phyloP scores from a whole-genome alignment of 306 rosid genomes.

The Styphnolobium japonicum region DNA sequence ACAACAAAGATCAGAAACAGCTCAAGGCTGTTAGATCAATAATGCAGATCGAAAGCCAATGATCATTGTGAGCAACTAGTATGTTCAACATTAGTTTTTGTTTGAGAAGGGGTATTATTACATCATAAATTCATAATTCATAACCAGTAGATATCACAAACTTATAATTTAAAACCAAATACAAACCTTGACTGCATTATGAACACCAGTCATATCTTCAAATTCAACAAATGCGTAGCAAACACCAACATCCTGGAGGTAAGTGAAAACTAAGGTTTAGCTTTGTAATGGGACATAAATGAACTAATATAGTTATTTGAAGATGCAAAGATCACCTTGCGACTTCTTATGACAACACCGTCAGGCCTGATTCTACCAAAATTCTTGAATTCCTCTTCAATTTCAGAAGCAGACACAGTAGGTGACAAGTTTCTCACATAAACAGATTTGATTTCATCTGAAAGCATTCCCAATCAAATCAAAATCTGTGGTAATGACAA shows the following conservation, averaged over 20 bases:
- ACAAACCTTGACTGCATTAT: slow-evolving; percentile 75
- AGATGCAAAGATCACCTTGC: slow-evolving; percentile 49
- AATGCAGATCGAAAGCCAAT: background rate
- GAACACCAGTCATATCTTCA: slow-evolving; percentile 68
- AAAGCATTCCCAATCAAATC: slow-evolving; percentile 9
- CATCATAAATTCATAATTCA: background rate
- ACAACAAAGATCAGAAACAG: background rate
- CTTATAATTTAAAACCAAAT: background rate
- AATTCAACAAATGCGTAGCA: slow-evolving; percentile 89
- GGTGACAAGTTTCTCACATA: slow-evolving; percentile 75
- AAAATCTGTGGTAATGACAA: background rate
- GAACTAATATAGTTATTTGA: background rate
- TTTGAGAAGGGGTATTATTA: background rate
- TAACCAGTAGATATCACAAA: background rate
- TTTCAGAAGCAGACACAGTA: slow-evolving; percentile 64
- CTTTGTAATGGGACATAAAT: background rate
- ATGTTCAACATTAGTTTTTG: background rate
- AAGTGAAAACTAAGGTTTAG: slow-evolving; percentile 3
- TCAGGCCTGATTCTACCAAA: slow-evolving; percentile 65
- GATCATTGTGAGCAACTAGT: background rate
- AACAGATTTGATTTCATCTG: slow-evolving; percentile 76
- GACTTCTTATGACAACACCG: slow-evolving; percentile 76
- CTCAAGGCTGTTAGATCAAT: background rate
- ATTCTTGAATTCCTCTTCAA: slow-evolving; percentile 69
- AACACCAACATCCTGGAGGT: slow-evolving; percentile 78